phyloP scores from a whole-genome alignment of 305 asterid species.

The Plantago coronopus region DNA sequence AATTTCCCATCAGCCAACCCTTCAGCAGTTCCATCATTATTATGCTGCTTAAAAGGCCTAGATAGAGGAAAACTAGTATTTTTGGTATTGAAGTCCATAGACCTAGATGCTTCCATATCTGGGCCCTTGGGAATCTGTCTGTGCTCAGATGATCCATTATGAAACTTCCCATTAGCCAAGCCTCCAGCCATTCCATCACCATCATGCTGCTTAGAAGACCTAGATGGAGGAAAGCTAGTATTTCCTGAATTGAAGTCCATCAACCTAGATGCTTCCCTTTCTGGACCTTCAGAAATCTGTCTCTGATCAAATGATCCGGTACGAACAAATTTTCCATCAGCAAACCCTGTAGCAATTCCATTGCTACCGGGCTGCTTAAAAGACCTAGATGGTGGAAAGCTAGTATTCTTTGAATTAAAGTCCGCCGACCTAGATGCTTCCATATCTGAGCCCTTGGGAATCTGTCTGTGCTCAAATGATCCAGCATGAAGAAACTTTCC shows the following conservation, averaged over 20 bases:
- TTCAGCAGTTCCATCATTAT: conserved; percentile 32
- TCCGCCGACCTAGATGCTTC: conserved; percentile 49
- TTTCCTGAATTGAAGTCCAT: no score
- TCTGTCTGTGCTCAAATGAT: conserved; percentile 29
- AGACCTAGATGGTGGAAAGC: conserved; percentile 45
- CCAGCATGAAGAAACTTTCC: neutral
- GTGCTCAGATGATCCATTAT: conserved; percentile 9
- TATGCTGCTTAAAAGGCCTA: conserved; percentile 49
- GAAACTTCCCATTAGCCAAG: neutral
- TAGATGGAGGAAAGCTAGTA: conserved; percentile 7
- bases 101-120: conserved; percentile 41
- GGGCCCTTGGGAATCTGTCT: conserved; percentile 36
- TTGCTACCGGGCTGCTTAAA: conserved; percentile 22
- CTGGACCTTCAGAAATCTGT: no score
- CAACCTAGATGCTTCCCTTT: no score
- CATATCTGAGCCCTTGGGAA: conserved; percentile 36
- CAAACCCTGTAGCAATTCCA: conserved; percentile 24
- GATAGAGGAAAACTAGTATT: conserved; percentile 37
- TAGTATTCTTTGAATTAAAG: conserved; percentile 37
- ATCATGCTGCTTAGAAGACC: conserved; percentile 47
- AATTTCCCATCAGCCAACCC: conserved; percentile 43
- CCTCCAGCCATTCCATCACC: conserved; percentile 30
- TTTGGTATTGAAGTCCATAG: conserved; percentile 39
- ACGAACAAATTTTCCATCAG: conserved; percentile 32
- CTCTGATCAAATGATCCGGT: no score